A percentile compares a stretch with the other conserved stretches of the same genome.
Evolutionary conservation across 306 rosid species (phyloP).

Genomic region (Styphnolobium japonicum): DNA sequence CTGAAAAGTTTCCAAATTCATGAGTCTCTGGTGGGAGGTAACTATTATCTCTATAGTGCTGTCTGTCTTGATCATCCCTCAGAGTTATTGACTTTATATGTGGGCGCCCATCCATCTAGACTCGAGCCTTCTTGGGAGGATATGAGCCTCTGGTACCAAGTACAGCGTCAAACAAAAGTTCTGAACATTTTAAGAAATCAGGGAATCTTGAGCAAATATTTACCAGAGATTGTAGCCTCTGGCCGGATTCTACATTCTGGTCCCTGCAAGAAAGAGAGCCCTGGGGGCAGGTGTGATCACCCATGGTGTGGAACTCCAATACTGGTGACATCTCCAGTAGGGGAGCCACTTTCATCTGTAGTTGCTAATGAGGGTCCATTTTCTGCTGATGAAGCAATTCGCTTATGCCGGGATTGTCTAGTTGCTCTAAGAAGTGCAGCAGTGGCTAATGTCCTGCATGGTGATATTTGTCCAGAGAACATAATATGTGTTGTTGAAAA

Average conservation of each 20-base stretch:
- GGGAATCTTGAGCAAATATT: constrained; percentile 63
- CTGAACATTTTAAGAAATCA: constrained; percentile 68
- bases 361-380: constrained; percentile 59
- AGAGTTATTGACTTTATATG: constrained; percentile 56
- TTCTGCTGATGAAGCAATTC: constrained; percentile 67
- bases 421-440: constrained; percentile 74
- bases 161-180: constrained; percentile 93
- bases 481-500: constrained; percentile 52
- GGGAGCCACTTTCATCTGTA: constrained; percentile 63
- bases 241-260: constrained; percentile 88
- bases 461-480: constrained; percentile 88
- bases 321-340: constrained; percentile 82
- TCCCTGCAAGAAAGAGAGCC: constrained; percentile 66
- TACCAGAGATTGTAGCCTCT: constrained; percentile 80
- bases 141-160: constrained; percentile 97
- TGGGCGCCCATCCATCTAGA: constrained; percentile 82
- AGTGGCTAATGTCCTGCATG: constrained; percentile 76
- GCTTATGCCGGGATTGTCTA: constrained; percentile 78
- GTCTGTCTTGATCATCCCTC: constrained; percentile 62
- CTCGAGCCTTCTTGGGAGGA: constrained; percentile 97
- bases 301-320: constrained; percentile 92
- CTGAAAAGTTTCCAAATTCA: constrained; percentile 79
- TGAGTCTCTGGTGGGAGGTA: constrained; percentile 66
- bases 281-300: constrained; percentile 83
- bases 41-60: constrained; percentile 64